phyloP scores from a whole-genome alignment of 2,329 filamentous ascomycete species.

The Arachnopeziza araneosa region DNA sequence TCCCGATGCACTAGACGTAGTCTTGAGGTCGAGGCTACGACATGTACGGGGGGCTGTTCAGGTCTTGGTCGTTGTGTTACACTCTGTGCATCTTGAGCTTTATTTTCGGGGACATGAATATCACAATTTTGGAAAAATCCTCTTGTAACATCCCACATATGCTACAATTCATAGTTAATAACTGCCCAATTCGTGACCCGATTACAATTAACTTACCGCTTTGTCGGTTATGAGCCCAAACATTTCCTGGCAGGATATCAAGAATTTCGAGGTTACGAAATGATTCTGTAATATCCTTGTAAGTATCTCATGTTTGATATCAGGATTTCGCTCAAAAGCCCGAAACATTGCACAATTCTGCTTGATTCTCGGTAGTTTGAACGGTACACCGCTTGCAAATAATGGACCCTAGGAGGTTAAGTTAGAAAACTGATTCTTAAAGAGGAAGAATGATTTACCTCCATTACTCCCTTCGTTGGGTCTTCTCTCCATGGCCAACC shows the following conservation, averaged over 20 bases:
- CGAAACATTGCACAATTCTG: neutral
- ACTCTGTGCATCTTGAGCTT: neutral
- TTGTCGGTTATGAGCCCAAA: neutral
- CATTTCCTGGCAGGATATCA: neutral
- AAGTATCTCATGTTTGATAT: neutral
- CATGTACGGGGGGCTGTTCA: neutral
- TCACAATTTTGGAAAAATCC: neutral
- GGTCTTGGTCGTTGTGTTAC: neutral
- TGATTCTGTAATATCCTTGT: neutral
- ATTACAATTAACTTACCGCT: neutral
- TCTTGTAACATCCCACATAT: neutral
- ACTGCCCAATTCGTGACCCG: neutral
- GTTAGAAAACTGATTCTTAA: neutral
- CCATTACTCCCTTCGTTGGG: neutral
- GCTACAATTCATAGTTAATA: neutral
- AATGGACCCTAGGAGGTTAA: neutral
- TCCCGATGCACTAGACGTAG: neutral
- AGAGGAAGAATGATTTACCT: neutral
- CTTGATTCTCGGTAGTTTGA: neutral
- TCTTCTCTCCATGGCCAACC: conserved; percentile 2
- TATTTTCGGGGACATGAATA: neutral
- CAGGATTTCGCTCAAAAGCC: neutral
- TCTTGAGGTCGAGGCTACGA: neutral
- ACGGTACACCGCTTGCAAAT: neutral
- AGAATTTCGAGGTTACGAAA: neutral